phyloP scores from a whole-genome alignment of 192 early-diverging fungal species.

The Coemansia sp. region DNA sequence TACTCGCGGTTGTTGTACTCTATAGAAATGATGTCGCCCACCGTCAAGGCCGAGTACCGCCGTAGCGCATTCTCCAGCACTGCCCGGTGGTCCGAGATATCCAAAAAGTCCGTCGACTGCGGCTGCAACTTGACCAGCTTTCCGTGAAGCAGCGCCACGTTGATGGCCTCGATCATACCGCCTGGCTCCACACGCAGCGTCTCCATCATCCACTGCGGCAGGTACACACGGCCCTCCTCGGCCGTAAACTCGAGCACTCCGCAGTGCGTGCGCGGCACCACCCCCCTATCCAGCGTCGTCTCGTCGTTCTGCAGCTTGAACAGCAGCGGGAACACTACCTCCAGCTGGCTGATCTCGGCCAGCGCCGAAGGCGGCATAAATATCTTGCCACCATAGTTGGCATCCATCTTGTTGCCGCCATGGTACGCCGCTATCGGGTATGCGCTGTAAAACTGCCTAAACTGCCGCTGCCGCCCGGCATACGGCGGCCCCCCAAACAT shows the following conservation, averaged over 20 bases:
- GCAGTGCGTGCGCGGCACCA: conserved; percentile 66
- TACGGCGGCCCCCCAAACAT: background rate
- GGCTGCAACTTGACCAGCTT: conserved; percentile 93
- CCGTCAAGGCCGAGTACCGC: conserved; percentile 86
- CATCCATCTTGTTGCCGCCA: conserved; percentile 29
- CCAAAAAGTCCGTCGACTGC: conserved; percentile 93
- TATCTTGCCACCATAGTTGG: conserved; percentile 48
- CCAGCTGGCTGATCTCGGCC: conserved; percentile 59
- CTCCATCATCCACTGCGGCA: conserved; percentile 99
- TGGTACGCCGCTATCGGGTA: conserved; percentile 30
- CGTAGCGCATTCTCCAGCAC: conserved; percentile 94
- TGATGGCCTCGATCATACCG: conserved; percentile 70
- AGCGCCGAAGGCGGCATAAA: conserved; percentile 46
- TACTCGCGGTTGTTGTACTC: conserved; percentile 84
- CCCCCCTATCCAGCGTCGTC: conserved; percentile 5
- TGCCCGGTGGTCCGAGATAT: conserved; percentile 93
- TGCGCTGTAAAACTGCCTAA: conserved; percentile 36
- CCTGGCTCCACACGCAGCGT: conserved; percentile 73
- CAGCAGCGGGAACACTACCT: conserved; percentile 89
- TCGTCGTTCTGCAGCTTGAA: conserved; percentile 73
- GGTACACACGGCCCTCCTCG: conserved; percentile 90
- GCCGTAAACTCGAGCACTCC: conserved; percentile 98
- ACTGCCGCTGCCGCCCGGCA: conserved; percentile 17
- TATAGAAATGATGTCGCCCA: conserved; percentile 87
- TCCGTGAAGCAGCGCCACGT: conserved; percentile 71